Base-by-base conservation (phyloP, 2,329 filamentous ascomycete genomes). In the Rosellinia necatrix region DNA sequence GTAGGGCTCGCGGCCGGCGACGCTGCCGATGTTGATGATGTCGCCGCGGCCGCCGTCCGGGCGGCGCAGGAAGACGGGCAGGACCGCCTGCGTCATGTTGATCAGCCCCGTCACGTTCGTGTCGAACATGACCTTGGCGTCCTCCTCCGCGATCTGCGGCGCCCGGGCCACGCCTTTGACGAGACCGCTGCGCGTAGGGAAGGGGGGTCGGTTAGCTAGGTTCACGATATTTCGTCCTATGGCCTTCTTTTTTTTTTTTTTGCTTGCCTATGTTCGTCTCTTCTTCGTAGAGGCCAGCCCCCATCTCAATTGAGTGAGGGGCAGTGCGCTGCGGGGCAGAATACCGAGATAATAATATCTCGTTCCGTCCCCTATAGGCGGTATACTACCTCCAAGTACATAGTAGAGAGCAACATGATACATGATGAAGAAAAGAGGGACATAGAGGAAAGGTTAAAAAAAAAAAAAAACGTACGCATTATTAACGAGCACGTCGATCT, bases 81-180 rank as follows among this genome's bases (percentile, higher is more conserved):
- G 75, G 37, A 97, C 80, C 41, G 90, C 90, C 79, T 99, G 94
- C 0, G 94, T 97, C 89, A 97, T 91, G 79, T 93, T 90, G 78
- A 99, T 94, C 29, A 99, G 81, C 24, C 94, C 94, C 2, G 89
- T 94, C 49, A 97, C 92, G 72, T 99, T 99, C 56, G 94, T 97
- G 42, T 83, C 77, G 71, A 97, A 91, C 92, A 97, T 97, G 72
- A 87, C 69, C 66, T 89, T 81, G 66, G 97, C 89, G 75, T 99
- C 93, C 56, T 87, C 86, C 67, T 90, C 81, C 13, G 80, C 81
- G 70, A 99, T 97, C 35, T 90, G 83, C 15, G 92, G 92, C 1
- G 92, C 91, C 70, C 89, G 86, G 46, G 90, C 93, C 10, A 96
- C 84, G 62, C 92, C 92, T 74, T 90, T 93, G 59, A 96, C 93